A percentile compares a stretch with the other conserved stretches of the same genome.
These are phyloP conservation scores for Dendrobium chrysotoxum DNA, from an alignment of 106 monocot genomes.

Conservation along the genomic window DNA sequence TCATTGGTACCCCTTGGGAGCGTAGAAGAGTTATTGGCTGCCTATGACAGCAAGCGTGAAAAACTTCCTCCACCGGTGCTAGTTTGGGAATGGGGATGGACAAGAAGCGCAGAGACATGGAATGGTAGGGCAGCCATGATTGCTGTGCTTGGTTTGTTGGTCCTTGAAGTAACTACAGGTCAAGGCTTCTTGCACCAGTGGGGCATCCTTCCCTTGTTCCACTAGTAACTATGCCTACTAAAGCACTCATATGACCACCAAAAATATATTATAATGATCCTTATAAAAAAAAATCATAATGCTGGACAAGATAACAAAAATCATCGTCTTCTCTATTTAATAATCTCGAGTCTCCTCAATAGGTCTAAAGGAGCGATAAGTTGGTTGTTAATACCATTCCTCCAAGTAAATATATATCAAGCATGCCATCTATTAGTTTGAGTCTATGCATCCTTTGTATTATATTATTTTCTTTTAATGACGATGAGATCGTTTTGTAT, in stretches of 20 bases:
- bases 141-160: constrained; percentile 66
- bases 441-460: too few relatives aligned
- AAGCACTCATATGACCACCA: not conserved
- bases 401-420: too few relatives aligned
- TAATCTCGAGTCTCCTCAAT: too few relatives aligned
- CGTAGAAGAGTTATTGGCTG: constrained; percentile 90
- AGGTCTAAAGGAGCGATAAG: too few relatives aligned
- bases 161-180: constrained; percentile 80
- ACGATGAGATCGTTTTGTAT: too few relatives aligned
- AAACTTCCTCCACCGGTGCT: constrained; percentile 88
- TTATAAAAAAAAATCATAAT: too few relatives aligned
- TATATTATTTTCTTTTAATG: too few relatives aligned
- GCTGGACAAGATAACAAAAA: too few relatives aligned
- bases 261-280: too few relatives aligned
- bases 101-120: constrained; percentile 95
- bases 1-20: constrained; percentile 91
- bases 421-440: too few relatives aligned
- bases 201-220: constrained; percentile 51
- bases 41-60: constrained; percentile 75
- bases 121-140: constrained; percentile 93
- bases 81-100: constrained; percentile 99
- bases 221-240: not conserved
- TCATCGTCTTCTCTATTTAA: too few relatives aligned
- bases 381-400: too few relatives aligned
- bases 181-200: constrained; percentile 90